These are phyloP conservation scores for Pyricularia grisea DNA, from an alignment of 2,329 filamentous ascomycete genomes.

Conservation along the genomic window DNA sequence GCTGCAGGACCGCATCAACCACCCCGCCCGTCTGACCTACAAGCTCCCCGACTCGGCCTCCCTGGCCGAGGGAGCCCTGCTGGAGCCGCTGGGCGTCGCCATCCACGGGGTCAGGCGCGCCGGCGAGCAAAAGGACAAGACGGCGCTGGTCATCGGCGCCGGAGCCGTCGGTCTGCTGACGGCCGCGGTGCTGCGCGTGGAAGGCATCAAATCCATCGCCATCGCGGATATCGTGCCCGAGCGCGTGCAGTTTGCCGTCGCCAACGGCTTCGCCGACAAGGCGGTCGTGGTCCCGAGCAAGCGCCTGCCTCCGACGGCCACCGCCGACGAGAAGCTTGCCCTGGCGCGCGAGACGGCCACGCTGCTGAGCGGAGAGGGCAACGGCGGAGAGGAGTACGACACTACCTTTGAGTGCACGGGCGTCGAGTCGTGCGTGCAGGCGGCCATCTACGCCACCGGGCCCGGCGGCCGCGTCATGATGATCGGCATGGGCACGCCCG, in stretches of 20 bases:
- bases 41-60: conserved; percentile 35
- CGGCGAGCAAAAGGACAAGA: neutral
- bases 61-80: conserved; percentile 43
- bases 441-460: conserved; percentile 54
- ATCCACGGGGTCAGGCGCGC: conserved; percentile 34
- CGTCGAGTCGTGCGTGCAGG: conserved; percentile 66
- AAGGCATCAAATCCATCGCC: conserved; percentile 43
- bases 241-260: conserved; percentile 25
- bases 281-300: conserved; percentile 12
- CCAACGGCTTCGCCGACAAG: conserved; percentile 19
- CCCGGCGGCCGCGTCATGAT: conserved; percentile 44
- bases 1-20: conserved; percentile 21
- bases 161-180: conserved; percentile 46
- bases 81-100: conserved; percentile 50
- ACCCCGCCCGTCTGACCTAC: conserved; percentile 21
- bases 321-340: conserved; percentile 9
- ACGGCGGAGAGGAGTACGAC: conserved; percentile 3
- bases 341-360: conserved; percentile 26
- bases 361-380: conserved; percentile 12
- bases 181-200: conserved; percentile 54
- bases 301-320: conserved; percentile 3
- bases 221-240: conserved; percentile 17
- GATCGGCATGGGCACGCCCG: conserved; percentile 49
- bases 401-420: conserved; percentile 61
- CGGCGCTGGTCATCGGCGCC: conserved; percentile 22